phyloP scores from a whole-genome alignment of 306 rosid genomes.

The Cucurbita maxima region DNA sequence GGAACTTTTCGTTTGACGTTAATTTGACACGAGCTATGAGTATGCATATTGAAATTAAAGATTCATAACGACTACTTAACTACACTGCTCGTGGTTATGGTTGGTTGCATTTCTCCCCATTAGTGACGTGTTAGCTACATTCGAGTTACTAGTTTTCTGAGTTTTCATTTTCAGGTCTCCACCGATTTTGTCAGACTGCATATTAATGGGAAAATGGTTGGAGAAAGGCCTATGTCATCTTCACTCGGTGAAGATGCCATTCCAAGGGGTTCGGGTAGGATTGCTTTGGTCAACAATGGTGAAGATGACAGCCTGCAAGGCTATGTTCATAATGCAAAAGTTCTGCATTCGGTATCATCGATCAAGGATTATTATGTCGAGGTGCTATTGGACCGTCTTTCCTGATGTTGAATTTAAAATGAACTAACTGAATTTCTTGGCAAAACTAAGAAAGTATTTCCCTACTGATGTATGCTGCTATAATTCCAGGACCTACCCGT shows the following conservation, averaged over 20 bases:
- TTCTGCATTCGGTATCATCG: conserved; percentile 25
- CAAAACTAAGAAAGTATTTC: conserved; percentile 4
- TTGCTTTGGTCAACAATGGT: conserved; percentile 41
- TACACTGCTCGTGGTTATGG: background rate
- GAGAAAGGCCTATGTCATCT: conserved; percentile 31
- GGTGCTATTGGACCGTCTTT: conserved; percentile 28
- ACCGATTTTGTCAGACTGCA: conserved; percentile 41
- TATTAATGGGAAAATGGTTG: conserved; percentile 52
- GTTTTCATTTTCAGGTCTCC: conserved; percentile 38
- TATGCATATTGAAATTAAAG: background rate
- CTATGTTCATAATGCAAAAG: conserved; percentile 51
- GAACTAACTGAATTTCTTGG: background rate
- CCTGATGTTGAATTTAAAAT: background rate
- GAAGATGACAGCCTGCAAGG: conserved; percentile 41
- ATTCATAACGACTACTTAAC: background rate
- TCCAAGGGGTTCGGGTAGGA: conserved; percentile 21
- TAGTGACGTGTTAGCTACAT: background rate
- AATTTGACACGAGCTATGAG: background rate
- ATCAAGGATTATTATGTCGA: conserved; percentile 33
- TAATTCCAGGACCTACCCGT: conserved; percentile 59
- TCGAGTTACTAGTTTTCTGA: conserved; percentile 6
- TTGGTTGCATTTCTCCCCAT: background rate
- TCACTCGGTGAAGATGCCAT: conserved; percentile 15
- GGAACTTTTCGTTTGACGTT: background rate
- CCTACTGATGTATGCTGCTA: conserved; percentile 12